Conservation (phyloP, 352 stramenopile genomes). For the Pythium diclinum region DNA sequence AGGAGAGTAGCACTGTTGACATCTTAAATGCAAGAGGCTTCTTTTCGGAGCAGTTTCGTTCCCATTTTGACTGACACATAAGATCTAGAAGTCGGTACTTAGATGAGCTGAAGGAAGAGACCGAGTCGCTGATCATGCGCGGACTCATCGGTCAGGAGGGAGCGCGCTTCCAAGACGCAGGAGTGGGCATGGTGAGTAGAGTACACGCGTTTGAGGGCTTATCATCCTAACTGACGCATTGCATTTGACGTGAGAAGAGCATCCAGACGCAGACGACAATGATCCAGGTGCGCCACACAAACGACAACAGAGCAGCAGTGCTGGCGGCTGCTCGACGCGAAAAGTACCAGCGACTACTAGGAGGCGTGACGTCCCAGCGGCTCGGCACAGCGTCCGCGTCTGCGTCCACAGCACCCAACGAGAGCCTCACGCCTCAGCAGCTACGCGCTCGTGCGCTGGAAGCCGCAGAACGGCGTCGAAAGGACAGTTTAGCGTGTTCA, state of each 20-base stretch:
- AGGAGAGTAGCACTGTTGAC: neutral
- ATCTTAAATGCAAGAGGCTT: neutral
- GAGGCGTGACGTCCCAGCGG: slow-evolving; percentile 33
- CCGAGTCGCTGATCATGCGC: slow-evolving; percentile 55
- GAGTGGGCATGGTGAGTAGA: slow-evolving; percentile 35
- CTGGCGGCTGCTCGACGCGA: slow-evolving; percentile 38
- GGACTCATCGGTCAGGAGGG: slow-evolving; percentile 43
- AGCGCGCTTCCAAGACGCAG: slow-evolving; percentile 42
- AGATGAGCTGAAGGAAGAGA: slow-evolving; percentile 57
- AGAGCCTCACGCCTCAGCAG: slow-evolving; percentile 26
- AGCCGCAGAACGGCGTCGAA: slow-evolving; percentile 50
- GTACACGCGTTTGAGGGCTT: neutral
- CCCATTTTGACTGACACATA: neutral
- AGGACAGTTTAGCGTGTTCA: slow-evolving; percentile 37
- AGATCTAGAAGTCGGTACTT: slow-evolving; percentile 32
- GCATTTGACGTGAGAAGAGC: slow-evolving; percentile 8
- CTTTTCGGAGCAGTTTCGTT: neutral
- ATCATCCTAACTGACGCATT: neutral
- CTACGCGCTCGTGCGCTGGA: slow-evolving; percentile 41
- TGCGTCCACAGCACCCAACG: neutral
- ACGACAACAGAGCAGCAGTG: slow-evolving; percentile 37
- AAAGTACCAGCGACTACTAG: slow-evolving; percentile 44
- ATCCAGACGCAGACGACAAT: slow-evolving; percentile 22
- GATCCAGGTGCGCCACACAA: slow-evolving; percentile 24
- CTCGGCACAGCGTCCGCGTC: slow-evolving; percentile 19